Percentiles rank a stretch among this genome's conserved stretches.
These are phyloP conservation scores for Porcisia hertigi DNA, from an alignment of 208 protist species.

Conservation along the genomic window DNA sequence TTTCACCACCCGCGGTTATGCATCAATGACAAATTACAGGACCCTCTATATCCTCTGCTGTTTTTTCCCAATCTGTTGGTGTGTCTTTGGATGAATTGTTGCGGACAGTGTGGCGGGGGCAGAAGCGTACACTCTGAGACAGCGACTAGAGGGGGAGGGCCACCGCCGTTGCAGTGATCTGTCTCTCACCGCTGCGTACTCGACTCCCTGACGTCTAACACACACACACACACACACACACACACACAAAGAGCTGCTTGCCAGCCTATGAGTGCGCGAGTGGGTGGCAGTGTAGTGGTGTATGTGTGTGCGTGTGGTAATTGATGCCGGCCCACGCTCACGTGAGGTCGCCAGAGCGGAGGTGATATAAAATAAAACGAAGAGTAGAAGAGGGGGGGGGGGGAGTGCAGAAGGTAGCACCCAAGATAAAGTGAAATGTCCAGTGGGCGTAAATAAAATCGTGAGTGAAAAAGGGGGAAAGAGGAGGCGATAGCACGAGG, in stretches of 20 bases:
- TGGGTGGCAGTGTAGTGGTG: too few species aligned
- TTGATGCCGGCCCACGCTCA: too few species aligned
- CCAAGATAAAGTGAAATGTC: too few species aligned
- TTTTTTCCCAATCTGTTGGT: not conserved
- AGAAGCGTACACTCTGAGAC: not conserved
- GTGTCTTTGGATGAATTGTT: not conserved
- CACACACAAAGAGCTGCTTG: not conserved
- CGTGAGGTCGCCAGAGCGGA: too few species aligned
- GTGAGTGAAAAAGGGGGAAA: too few species aligned
- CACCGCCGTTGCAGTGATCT: not conserved
- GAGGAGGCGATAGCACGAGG: not conserved
- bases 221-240: not conserved
- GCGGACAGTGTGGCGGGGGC: not conserved
- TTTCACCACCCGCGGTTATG: not conserved
- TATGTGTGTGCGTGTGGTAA: too few species aligned
- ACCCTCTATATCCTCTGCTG: not conserved
- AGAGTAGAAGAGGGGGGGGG: too few species aligned
- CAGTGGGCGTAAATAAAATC: too few species aligned
- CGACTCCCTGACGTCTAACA: not conserved
- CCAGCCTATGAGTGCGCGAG: too few species aligned
- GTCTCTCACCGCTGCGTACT: not conserved
- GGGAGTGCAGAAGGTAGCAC: too few species aligned
- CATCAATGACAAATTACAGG: not conserved
- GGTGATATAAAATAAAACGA: too few species aligned
- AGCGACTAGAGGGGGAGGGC: not conserved